These are phyloP conservation scores for Ramularia endophylla DNA, from an alignment of 2,329 filamentous ascomycete genomes.

Conservation along the genomic window DNA sequence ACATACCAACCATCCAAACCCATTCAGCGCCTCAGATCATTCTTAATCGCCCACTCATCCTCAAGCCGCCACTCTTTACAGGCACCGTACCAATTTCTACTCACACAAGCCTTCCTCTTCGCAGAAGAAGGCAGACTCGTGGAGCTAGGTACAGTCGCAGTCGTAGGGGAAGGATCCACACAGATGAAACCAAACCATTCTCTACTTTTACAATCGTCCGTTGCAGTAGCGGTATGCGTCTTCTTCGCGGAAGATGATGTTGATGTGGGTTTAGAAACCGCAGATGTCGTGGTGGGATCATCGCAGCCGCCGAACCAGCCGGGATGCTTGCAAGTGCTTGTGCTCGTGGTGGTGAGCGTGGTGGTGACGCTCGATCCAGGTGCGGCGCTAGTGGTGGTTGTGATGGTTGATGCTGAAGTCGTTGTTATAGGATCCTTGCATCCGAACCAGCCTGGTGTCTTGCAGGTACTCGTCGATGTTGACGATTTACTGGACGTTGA, in stretches of 20 bases:
- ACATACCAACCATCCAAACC: no score
- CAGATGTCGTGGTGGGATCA: slow-evolving; percentile 36
- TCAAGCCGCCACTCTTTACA: slow-evolving; percentile 21
- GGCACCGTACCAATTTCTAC: slow-evolving; percentile 24
- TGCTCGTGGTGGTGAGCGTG: slow-evolving; percentile 56
- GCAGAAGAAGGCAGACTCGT: slow-evolving; percentile 13
- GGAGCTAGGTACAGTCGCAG: slow-evolving; percentile 7
- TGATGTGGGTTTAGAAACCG: slow-evolving; percentile 12
- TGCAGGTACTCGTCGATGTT: slow-evolving; percentile 49
- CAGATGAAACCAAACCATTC: slow-evolving; percentile 29
- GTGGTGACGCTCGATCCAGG: slow-evolving; percentile 19
- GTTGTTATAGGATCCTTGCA: slow-evolving; percentile 52
- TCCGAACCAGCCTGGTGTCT: slow-evolving; percentile 61
- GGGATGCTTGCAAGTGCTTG: slow-evolving; percentile 80
- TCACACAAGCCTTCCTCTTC: slow-evolving; percentile 15
- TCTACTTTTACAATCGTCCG: slow-evolving; percentile 18
- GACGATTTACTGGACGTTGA: slow-evolving; percentile 30
- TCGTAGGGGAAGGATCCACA: slow-evolving; percentile 23
- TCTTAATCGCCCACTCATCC: slow-evolving; percentile 11
- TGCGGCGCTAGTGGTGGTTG: slow-evolving; percentile 20
- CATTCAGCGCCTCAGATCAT: slow-evolving; percentile 8
- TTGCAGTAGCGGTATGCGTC: slow-evolving; percentile 15
- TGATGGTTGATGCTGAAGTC: slow-evolving; percentile 25
- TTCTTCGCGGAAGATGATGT: slow-evolving; percentile 1
- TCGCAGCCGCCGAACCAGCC: slow-evolving; percentile 83